Evolutionary conservation across 2,329 filamentous ascomycete genomes (phyloP).

Genomic region (Grosmannia clavigera): DNA sequence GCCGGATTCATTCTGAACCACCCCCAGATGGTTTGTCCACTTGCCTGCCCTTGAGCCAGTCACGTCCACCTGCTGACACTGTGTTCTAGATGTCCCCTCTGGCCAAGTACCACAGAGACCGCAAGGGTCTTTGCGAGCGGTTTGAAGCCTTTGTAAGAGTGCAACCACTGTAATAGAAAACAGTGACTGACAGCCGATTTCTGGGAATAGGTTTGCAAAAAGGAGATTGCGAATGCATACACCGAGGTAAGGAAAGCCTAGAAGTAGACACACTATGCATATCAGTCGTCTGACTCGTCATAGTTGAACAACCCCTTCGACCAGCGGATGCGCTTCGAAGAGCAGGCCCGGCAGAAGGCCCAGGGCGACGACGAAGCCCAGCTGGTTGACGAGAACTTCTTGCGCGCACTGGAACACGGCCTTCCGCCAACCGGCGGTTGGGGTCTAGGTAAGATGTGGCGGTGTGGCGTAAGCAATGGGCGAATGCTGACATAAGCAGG

Average conservation of each 20-base stretch:
- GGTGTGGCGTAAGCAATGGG: background rate
- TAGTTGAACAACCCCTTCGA: constrained; percentile 88
- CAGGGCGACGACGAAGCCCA: constrained; percentile 97
- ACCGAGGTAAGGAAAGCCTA: constrained; percentile 45
- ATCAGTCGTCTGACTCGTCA: background rate
- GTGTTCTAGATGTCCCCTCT: constrained; percentile 65
- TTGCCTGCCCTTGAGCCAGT: background rate
- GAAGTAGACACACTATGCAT: background rate
- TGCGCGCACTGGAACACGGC: constrained; percentile 60
- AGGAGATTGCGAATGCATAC: constrained; percentile 94
- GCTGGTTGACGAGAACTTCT: constrained; percentile 91
- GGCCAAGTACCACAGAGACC: constrained; percentile 82
- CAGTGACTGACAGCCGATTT: background rate
- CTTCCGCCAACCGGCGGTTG: constrained; percentile 89
- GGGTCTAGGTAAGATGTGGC: constrained; percentile 47
- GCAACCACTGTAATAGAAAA: background rate
- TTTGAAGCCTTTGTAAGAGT: constrained; percentile 68
- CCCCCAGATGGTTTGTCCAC: constrained; percentile 11
- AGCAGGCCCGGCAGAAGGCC: constrained; percentile 91
- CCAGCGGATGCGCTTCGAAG: constrained; percentile 81
- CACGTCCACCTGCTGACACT: background rate
- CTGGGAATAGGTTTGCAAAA: constrained; percentile 58
- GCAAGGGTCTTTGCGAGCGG: constrained; percentile 80
- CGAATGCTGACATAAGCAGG: constrained; percentile 30
- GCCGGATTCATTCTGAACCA: constrained; percentile 14